phyloP scores from a whole-genome alignment of 2,329 filamentous ascomycete species.

The Phoma sp. region DNA sequence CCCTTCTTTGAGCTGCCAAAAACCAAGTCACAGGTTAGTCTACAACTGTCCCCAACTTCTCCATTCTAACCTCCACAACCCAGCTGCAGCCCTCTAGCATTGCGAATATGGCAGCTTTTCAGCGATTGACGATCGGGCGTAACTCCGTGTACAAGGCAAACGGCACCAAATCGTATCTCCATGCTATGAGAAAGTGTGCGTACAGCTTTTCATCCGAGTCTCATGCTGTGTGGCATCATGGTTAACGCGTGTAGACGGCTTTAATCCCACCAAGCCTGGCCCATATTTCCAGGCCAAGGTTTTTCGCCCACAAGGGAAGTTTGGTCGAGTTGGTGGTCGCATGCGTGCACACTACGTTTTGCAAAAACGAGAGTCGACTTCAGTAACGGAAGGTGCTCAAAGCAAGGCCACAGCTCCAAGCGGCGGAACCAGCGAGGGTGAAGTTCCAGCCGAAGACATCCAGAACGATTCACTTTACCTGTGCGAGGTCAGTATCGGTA shows the following conservation, averaged over 20 bases:
- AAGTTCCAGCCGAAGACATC: slow-evolving; percentile 63
- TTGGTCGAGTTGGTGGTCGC: slow-evolving; percentile 29
- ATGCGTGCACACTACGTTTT: slow-evolving; percentile 31
- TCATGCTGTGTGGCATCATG: not conserved
- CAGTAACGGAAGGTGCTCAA: not conserved
- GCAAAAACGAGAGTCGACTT: slow-evolving; percentile 21
- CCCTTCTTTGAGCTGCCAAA: too few relatives aligned
- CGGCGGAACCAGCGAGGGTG: slow-evolving; percentile 15
- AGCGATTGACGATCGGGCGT: slow-evolving; percentile 26
- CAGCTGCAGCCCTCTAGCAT: too few relatives aligned
- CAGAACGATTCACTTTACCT: slow-evolving; percentile 74
- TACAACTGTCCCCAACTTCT: too few relatives aligned
- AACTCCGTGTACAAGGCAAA: slow-evolving; percentile 28
- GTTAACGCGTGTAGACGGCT: slow-evolving; percentile 24
- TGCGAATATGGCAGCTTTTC: slow-evolving; percentile 26
- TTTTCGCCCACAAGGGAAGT: slow-evolving; percentile 30
- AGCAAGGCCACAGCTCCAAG: slow-evolving; percentile 6
- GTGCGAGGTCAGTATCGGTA: slow-evolving; percentile 69
- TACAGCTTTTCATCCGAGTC: not conserved
- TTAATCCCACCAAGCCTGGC: slow-evolving; percentile 34
- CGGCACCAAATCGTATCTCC: slow-evolving; percentile 25
- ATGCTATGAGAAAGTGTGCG: slow-evolving; percentile 30
- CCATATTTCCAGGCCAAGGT: slow-evolving; percentile 34
- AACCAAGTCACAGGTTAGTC: too few relatives aligned
- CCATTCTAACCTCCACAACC: too few relatives aligned